These are phyloP conservation scores for Brassica hybrid DNA, from an alignment of 441 rosid species.

Conservation along the genomic window DNA sequence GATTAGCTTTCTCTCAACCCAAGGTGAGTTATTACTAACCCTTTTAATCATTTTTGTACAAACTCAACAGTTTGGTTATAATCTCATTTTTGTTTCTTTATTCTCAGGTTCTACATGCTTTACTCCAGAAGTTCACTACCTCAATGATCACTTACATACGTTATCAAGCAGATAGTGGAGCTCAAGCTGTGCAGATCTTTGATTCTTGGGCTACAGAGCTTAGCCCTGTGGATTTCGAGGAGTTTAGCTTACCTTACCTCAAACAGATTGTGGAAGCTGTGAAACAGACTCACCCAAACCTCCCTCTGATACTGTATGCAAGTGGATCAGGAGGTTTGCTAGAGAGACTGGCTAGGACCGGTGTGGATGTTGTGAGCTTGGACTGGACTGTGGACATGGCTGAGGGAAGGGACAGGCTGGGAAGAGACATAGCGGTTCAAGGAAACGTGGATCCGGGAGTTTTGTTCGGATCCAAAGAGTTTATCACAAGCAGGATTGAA, in stretches of 20 bases:
- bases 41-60: background rate
- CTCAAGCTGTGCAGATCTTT: slow-evolving; percentile 94
- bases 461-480: slow-evolving; percentile 85
- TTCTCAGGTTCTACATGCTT: slow-evolving; percentile 74
- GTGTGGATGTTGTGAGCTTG: slow-evolving; percentile 94
- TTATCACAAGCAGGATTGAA: slow-evolving; percentile 77
- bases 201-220: slow-evolving; percentile 99
- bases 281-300: slow-evolving; percentile 84
- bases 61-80: background rate
- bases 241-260: slow-evolving; percentile 88
- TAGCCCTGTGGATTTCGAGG: slow-evolving; percentile 93
- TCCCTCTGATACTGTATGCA: slow-evolving; percentile 87
- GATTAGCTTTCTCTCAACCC: slow-evolving; percentile 90
- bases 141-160: slow-evolving; percentile 87
- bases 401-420: slow-evolving; percentile 85
- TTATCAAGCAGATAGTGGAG: slow-evolving; percentile 89
- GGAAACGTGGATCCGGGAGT: slow-evolving; percentile 96
- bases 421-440: slow-evolving; percentile 77
- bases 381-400: slow-evolving; percentile 99
- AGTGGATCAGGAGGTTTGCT: slow-evolving; percentile 95
- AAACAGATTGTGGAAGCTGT: slow-evolving; percentile 85
- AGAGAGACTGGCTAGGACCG: slow-evolving; percentile 84
- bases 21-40: slow-evolving; percentile 46
- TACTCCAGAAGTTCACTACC: slow-evolving; percentile 81
- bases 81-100: background rate